Evolutionary conservation across 768 basidiomycete species (phyloP).

Genomic region (Lyophyllum atratum): DNA sequence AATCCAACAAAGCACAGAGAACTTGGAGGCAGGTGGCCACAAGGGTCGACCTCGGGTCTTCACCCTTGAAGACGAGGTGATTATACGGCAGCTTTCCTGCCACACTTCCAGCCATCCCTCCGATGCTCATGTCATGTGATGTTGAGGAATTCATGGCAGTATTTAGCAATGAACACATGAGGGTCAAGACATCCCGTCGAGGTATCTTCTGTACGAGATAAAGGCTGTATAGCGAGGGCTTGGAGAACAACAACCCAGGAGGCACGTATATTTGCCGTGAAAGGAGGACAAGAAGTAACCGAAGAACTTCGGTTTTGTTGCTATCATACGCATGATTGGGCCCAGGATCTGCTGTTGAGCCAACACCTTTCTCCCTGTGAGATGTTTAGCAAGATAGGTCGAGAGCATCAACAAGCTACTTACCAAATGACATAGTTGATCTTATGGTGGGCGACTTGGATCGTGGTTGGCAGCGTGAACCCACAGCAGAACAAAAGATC

Average conservation of each 20-base stretch:
- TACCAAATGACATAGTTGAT: conserved; percentile 90
- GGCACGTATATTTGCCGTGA: conserved; percentile 90
- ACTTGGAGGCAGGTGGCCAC: conserved; percentile 78
- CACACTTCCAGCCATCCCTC: conserved; percentile 72
- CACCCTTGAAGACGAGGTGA: conserved; percentile 88
- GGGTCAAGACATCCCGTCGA: conserved; percentile 83
- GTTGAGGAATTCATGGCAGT: conserved; percentile 76
- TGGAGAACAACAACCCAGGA: conserved; percentile 65
- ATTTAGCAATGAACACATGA: conserved; percentile 92
- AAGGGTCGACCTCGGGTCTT: conserved; percentile 73
- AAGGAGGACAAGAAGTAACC: conserved; percentile 83
- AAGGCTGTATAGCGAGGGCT: conserved; percentile 75
- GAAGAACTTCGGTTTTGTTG: conserved; percentile 88
- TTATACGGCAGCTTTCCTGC: conserved; percentile 86
- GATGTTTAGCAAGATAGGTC: neutral
- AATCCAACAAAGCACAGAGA: conserved; percentile 75
- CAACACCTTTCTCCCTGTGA: conserved; percentile 91
- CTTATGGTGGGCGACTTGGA: conserved; percentile 79
- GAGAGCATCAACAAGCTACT: conserved; percentile 23
- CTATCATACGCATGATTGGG: conserved; percentile 64
- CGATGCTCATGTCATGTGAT: conserved; percentile 53
- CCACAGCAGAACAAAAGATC: conserved; percentile 94
- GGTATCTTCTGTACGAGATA: conserved; percentile 77
- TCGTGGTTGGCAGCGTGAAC: conserved; percentile 81
- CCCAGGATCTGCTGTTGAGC: conserved; percentile 78